Conservation (phyloP, 2,329 filamentous ascomycete genomes). For the Nemania sp. region DNA sequence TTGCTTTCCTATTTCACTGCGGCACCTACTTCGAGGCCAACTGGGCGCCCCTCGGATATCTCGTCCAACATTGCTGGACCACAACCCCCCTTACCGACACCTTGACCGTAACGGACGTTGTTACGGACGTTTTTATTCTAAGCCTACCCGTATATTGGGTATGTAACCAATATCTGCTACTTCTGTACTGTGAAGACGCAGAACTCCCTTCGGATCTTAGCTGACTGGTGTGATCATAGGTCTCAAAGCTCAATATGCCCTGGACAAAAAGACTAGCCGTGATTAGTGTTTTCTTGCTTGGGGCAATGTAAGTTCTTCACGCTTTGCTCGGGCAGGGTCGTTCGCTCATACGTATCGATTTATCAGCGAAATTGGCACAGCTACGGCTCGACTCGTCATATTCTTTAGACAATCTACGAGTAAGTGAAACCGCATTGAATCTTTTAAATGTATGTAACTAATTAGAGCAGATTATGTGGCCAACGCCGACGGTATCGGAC, state of each 20-base stretch:
- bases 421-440: no score
- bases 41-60: constrained; percentile 16
- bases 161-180: no score
- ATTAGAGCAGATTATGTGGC: no score
- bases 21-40: constrained; percentile 18
- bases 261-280: constrained; percentile 12
- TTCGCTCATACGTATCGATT: background rate
- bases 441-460: no score
- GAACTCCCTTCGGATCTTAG: no score
- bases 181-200: no score
- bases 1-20: constrained; percentile 19
- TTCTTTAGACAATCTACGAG: constrained; percentile 14
- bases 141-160: constrained; percentile 18
- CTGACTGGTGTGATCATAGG: no score
- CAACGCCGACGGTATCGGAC: constrained; percentile 20
- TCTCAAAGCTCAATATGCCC: constrained; percentile 10
- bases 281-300: constrained; percentile 19
- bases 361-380: constrained; percentile 15
- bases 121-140: constrained; percentile 19
- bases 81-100: constrained; percentile 16
- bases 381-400: constrained; percentile 13
- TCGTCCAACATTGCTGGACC: constrained; percentile 13
- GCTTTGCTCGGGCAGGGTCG: no score
- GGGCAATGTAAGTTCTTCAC: constrained; percentile 22
- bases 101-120: constrained; percentile 16